phyloP scores from a whole-genome alignment of 2,329 filamentous ascomycete genomes.

The Exophiala calicioides region DNA sequence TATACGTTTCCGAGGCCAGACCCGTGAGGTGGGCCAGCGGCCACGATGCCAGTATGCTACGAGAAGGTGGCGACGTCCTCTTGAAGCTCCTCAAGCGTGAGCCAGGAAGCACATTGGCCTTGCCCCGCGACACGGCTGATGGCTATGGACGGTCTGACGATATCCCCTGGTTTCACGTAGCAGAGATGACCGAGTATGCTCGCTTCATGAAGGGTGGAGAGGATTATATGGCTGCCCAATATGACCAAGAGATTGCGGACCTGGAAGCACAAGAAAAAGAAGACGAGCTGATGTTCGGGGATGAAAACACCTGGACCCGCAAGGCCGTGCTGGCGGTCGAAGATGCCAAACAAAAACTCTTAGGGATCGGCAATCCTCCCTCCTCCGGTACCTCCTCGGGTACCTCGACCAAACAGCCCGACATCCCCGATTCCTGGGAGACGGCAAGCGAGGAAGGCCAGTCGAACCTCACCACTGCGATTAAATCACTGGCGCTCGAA shows the following conservation, averaged over 20 bases:
- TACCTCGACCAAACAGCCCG: constrained; percentile 27
- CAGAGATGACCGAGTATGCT: constrained; percentile 91
- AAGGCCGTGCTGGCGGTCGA: constrained; percentile 76
- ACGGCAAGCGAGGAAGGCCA: constrained; percentile 13
- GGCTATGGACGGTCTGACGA: constrained; percentile 69
- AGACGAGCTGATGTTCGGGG: constrained; percentile 87
- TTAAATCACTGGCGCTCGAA: constrained; percentile 30
- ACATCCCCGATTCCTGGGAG: constrained; percentile 23
- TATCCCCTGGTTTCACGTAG: constrained; percentile 92
- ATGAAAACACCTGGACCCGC: constrained; percentile 89
- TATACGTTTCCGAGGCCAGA: constrained; percentile 87
- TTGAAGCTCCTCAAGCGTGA: constrained; percentile 80
- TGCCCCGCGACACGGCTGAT: constrained; percentile 80
- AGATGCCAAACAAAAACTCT: constrained; percentile 73
- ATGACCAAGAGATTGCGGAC: constrained; percentile 73
- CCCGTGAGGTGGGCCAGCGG: constrained; percentile 90
- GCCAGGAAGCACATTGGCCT: constrained; percentile 77
- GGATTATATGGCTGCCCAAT: constrained; percentile 82
- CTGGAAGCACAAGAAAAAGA: constrained; percentile 77
- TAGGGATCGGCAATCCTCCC: constrained; percentile 67
- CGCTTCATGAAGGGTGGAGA: constrained; percentile 92
- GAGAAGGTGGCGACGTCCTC: constrained; percentile 85
- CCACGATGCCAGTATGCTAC: constrained; percentile 77
- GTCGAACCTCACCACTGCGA: constrained; percentile 32
- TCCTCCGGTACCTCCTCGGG: constrained; percentile 41